A percentile compares a stretch with the other conserved stretches of the same genome.
Conservation (phyloP, 2,329 filamentous ascomycete genomes). For the Botrytis pseudocinerea region DNA sequence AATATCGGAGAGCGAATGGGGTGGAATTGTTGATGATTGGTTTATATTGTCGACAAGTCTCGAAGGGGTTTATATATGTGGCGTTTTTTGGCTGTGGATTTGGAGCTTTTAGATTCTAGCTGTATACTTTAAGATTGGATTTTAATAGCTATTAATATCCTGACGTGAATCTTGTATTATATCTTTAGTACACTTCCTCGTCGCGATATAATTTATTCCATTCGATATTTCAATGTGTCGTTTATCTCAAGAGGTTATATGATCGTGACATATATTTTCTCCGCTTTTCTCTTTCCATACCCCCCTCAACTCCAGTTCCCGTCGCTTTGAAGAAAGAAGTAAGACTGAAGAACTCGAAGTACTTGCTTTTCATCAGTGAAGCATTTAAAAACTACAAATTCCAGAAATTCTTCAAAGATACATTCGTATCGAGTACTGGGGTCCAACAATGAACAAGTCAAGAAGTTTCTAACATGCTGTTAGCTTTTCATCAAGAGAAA, state of each 20-base stretch:
- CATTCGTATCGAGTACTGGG: rapidly evolving
- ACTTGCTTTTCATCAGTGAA: neutral
- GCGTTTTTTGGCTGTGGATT: neutral
- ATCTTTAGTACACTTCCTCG: too few species aligned
- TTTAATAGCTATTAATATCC: neutral
- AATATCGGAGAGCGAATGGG: neutral
- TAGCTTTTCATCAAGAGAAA: neutral
- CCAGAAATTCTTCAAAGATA: neutral
- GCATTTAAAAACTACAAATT: neutral
- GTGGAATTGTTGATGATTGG: neutral
- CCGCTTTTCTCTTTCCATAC: too few species aligned
- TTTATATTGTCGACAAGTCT: neutral
- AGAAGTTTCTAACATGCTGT: neutral
- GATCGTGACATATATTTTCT: neutral
- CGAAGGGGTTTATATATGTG: neutral
- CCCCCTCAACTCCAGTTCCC: too few species aligned
- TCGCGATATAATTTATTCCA: neutral
- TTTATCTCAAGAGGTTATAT: neutral
- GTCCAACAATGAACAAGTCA: too few species aligned
- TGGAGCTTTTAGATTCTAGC: neutral
- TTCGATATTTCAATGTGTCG: neutral
- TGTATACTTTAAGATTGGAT: neutral
- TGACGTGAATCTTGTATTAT: neutral
- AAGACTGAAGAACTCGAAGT: neutral
- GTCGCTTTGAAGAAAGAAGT: too few species aligned